These are phyloP conservation scores for Aspergillus sp. DNA, from an alignment of 2,329 filamentous ascomycete genomes.

Conservation along the genomic window DNA sequence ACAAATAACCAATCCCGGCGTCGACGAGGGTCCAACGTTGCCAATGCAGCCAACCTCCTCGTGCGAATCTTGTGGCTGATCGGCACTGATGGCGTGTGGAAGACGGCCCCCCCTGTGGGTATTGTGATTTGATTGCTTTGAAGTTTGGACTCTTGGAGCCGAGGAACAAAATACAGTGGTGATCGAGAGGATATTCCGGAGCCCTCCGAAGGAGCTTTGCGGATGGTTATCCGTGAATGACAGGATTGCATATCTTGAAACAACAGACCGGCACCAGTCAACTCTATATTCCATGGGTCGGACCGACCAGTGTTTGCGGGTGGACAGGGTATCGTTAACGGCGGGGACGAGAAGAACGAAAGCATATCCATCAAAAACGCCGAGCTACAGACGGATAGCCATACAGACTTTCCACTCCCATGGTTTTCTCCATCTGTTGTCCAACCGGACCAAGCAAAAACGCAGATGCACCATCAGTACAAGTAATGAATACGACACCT, in stretches of 20 bases:
- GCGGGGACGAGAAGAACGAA: not conserved
- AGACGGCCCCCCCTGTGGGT: not conserved
- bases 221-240: not conserved
- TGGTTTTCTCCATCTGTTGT: not conserved
- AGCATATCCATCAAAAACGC: not conserved
- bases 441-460: conserved; percentile 9
- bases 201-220: not conserved
- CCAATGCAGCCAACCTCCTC: not conserved
- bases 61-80: not conserved
- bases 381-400: not conserved
- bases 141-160: not conserved
- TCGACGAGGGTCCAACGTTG: not conserved
- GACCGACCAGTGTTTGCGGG: not conserved
- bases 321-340: not conserved
- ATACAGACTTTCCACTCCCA: not conserved
- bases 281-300: not conserved
- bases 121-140: not conserved
- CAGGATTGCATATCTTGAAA: conserved; percentile 2
- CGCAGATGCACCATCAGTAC: conserved; percentile 10
- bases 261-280: not conserved
- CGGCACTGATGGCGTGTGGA: not conserved
- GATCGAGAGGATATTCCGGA: not conserved
- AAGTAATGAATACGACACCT: not conserved
- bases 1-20: not conserved
- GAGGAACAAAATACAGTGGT: not conserved